Evolutionary conservation across 352 stramenopile genomes (phyloP), one percentile per base, ranked within the genome.

Genomic region (Pythium graminicola): DNA sequence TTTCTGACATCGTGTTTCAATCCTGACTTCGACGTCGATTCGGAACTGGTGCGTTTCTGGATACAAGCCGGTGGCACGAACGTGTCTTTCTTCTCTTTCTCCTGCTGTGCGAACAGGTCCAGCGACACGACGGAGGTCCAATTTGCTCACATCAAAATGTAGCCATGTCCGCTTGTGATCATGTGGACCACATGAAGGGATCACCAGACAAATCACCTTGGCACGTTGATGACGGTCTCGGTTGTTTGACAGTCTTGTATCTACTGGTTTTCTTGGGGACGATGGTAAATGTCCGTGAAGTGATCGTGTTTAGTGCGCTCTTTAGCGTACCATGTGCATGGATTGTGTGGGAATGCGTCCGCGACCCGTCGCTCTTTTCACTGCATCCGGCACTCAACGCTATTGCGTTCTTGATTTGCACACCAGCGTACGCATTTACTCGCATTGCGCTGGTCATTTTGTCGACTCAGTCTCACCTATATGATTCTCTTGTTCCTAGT

Each of bases 331-430:
- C 77, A 1, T 79, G 67, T 31, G 60, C 31, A 14, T 46, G 50
- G 16, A 73, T 89, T 27, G 46, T 83, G 42, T 56, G 71, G 57
- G 69, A 73, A 40, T 83, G 69, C 35, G 40, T 69, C 31, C 60
- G 50, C 23, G 67, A 82, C 28, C 60, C 57, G 17, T 78, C 77
- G 16, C 53, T 79, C 9, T 79, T 89, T 27, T 65, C 71, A 16
- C 43, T 86, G 19, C 77, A 89, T 27, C 61, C 77, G 16, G 69
- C 70, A 3, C 36, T 76, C 3, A 89, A 86, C 20, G 61, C 69
- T 11, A 22, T 85, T 44, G 70, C 73, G 16, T 66, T 70, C 20
- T 65, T 85, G 9, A 24, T 85, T 20, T 87, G 75, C 40, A 62
- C 76, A 5, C 76, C 76, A 31, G 62, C 56, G 73, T 85, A 64